Evolutionary conservation across 805 yeast species (phyloP), one percentile per base, ranked within the genome.

Genomic region (Jamesozyma lodderae): DNA sequence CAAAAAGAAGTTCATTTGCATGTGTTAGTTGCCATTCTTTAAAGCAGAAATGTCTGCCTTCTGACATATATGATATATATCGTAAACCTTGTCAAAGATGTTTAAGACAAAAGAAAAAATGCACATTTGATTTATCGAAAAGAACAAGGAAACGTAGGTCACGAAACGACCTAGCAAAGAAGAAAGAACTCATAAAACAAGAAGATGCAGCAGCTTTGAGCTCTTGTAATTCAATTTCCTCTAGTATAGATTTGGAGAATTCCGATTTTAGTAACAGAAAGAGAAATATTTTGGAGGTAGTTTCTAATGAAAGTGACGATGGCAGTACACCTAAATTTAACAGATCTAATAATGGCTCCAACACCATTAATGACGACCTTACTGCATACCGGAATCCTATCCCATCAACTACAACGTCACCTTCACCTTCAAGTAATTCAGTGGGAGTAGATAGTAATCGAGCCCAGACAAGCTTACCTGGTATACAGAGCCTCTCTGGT

Each of bases 31-130:
- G 96, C 54, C 94, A 90, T 51, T 57, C 82, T 0, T 68, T 85
- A 36, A 87, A 87, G 53, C 95, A 87, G 24, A 77, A 81, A 48
- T 87, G 96, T 59, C 75, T 81, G 6, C 92, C 95, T 0, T 66
- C 79, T 57, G 67, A 29, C 39, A 25, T 37, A 5, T 38, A 50
- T 24, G 54, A 65, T 22, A 72, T 79, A 41, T 77, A 78, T 8
- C 57, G 67, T 2, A 77, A 81, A 3, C 75, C 88, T 0, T 87
- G 96, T 60, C 62, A 72, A 10, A 68, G 96, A 30, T 87, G 96
- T 53, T 44, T 72, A 18, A 81, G 77, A 54, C 68, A 80, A 21
- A 69, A 72, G 29, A 68, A 77, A 44, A 59, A 58, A 24, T 87
- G 96, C 61, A 78, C 76, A 42, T 75, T 81, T 38, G 86, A 83